Percentiles rank a stretch among this genome's conserved stretches.
Conservation (phyloP, 768 basidiomycete genomes). For the Lentinula guzmanii region DNA sequence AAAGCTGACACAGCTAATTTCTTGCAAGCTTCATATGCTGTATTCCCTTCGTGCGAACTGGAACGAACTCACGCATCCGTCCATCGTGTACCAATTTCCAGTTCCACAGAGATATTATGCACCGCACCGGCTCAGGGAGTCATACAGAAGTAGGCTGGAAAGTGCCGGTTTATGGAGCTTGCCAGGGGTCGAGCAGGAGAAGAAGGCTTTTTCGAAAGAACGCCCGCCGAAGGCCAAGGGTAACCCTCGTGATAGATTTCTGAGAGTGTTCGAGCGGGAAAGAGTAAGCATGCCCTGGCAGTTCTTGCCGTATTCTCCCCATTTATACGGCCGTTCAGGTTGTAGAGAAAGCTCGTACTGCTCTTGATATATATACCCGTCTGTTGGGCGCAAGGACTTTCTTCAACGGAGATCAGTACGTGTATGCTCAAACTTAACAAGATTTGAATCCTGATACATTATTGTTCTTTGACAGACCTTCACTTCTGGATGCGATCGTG, state of each 20-base stretch:
- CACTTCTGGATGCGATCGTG: constrained; percentile 57
- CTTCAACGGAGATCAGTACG: constrained; percentile 46
- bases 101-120: constrained; percentile 74
- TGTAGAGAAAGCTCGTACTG: constrained; percentile 48
- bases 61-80: constrained; percentile 44
- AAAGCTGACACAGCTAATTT: background rate
- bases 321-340: constrained; percentile 32
- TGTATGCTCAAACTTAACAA: background rate
- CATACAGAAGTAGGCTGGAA: constrained; percentile 53
- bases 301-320: background rate
- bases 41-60: constrained; percentile 65
- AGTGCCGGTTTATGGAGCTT: constrained; percentile 58
- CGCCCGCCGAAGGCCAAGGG: constrained; percentile 22
- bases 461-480: constrained; percentile 36
- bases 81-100: constrained; percentile 51
- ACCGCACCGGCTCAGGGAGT: constrained; percentile 53
- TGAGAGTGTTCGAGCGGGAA: constrained; percentile 56
- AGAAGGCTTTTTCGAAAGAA: constrained; percentile 31
- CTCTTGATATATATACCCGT: constrained; percentile 52
- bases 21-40: constrained; percentile 50
- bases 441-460: background rate
- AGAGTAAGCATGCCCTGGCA: constrained; percentile 33
- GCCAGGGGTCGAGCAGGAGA: constrained; percentile 35
- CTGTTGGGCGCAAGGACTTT: constrained; percentile 46
- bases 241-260: constrained; percentile 27